These are phyloP conservation scores for Mycena galopus DNA, from an alignment of 768 basidiomycete genomes.

Conservation along the genomic window DNA sequence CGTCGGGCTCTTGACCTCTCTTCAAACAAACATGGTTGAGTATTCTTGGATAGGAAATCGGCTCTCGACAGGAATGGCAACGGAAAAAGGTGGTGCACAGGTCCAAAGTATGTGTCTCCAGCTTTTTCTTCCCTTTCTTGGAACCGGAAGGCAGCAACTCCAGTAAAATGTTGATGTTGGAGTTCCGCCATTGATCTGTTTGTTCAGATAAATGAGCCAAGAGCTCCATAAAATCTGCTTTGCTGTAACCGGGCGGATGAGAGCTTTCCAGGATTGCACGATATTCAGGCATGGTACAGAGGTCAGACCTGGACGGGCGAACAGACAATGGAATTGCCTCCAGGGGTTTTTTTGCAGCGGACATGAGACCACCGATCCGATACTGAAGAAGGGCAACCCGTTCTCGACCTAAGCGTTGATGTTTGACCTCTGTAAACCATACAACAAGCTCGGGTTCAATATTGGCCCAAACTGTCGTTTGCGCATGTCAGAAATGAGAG, in stretches of 20 bases:
- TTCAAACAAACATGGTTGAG: conserved; percentile 45
- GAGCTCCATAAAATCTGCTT: conserved; percentile 25
- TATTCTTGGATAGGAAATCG: conserved; percentile 48
- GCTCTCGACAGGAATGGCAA: conserved; percentile 47
- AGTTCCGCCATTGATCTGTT: conserved; percentile 39
- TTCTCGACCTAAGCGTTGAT: conserved; percentile 1
- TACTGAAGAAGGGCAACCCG: background rate
- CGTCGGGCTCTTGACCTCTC: conserved; percentile 1
- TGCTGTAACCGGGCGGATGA: background rate
- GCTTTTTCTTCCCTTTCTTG: background rate
- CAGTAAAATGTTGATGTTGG: conserved; percentile 37
- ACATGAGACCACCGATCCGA: background rate
- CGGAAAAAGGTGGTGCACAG: conserved; percentile 51
- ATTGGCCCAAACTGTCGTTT: conserved; percentile 40
- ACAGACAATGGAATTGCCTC: background rate
- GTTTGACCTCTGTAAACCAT: conserved; percentile 27
- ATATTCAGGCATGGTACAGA: conserved; percentile 27
- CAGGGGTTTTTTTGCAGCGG: background rate
- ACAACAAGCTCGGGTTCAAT: conserved; percentile 39
- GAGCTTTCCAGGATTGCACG: conserved; percentile 35
- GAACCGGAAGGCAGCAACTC: conserved; percentile 30
- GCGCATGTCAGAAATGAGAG: background rate
- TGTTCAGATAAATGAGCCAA: conserved; percentile 23
- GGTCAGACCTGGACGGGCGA: conserved; percentile 19
- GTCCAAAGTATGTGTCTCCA: conserved; percentile 30